Conservation (phyloP, 441 rosid species). For the Pelargonium myrrhifolium region DNA sequence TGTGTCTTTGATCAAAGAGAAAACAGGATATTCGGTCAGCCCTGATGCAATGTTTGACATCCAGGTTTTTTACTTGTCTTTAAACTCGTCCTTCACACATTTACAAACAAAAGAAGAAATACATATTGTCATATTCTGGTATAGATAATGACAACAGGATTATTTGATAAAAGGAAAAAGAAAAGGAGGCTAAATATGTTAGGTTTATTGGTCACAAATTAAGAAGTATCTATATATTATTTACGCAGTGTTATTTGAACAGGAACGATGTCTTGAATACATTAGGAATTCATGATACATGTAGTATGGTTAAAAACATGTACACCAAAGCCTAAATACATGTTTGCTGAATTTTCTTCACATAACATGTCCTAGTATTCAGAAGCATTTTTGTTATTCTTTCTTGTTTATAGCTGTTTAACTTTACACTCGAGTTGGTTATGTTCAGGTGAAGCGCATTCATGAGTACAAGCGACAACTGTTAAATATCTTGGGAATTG, state of each 20-base stretch:
- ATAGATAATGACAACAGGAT: not conserved
- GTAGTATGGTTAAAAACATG: too few relatives aligned
- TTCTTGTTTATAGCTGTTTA: not conserved
- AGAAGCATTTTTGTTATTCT: too few relatives aligned
- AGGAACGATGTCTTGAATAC: not conserved
- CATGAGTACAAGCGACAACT: constrained; percentile 93
- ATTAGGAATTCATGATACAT: too few relatives aligned
- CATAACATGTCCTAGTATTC: not conserved
- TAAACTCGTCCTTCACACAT: constrained; percentile 6
- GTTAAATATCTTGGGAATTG: constrained; percentile 79
- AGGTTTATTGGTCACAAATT: too few relatives aligned
- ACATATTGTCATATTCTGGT: not conserved
- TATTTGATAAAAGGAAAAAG: not conserved
- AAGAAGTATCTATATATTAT: not conserved
- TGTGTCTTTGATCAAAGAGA: constrained; percentile 58
- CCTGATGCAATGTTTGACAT: constrained; percentile 94
- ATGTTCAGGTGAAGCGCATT: constrained; percentile 81
- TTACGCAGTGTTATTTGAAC: not conserved
- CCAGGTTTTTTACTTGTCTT: constrained; percentile 45
- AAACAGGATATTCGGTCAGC: constrained; percentile 73
- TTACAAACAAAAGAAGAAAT: not conserved
- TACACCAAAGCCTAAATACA: too few relatives aligned
- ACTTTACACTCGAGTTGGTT: constrained; percentile 5
- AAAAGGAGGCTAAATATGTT: not conserved
- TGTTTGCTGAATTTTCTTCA: not conserved